Percentiles rank a stretch among this genome's conserved stretches.
Evolutionary conservation across 805 yeast species (phyloP).

Genomic region (Henningerozyma blattae): DNA sequence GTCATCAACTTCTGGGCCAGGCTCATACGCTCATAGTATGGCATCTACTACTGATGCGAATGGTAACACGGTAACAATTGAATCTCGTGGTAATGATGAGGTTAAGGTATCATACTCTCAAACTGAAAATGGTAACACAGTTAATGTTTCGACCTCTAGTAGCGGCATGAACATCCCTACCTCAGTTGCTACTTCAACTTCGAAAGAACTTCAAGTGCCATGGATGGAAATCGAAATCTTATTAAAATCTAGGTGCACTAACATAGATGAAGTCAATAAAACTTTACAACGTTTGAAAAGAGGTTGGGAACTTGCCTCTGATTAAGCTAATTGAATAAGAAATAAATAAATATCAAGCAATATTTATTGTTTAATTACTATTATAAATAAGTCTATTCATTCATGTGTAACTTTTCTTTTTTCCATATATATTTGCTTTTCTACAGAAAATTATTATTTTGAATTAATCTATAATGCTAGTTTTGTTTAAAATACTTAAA

Average conservation of each 20-base stretch:
- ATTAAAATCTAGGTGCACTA: constrained; percentile 24
- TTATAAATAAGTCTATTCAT: too few species aligned
- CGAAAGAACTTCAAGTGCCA: constrained; percentile 26
- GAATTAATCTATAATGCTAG: too few species aligned
- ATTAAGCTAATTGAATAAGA: too few species aligned
- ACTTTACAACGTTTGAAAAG: constrained; percentile 25
- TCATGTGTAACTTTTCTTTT: too few species aligned
- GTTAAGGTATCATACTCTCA: too few species aligned
- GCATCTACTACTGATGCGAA: not conserved
- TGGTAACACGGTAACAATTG: not conserved
- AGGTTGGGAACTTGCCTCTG: constrained; percentile 31
- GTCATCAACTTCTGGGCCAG: constrained; percentile 1
- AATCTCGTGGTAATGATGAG: not conserved
- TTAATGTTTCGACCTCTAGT: too few species aligned
- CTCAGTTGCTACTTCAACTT: not conserved
- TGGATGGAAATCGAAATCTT: constrained; percentile 34
- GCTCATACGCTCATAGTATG: not conserved
- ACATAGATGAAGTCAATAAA: constrained; percentile 18
- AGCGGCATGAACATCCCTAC: not conserved
- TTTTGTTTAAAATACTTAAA: too few species aligned
- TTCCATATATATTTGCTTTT: too few species aligned
- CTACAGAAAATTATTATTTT: too few species aligned
- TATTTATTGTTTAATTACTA: too few species aligned
- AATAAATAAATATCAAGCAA: too few species aligned
- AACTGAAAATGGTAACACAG: too few species aligned